Conservation (phyloP, 2,329 filamentous ascomycete genomes). For the Monilinia vaccinii-corymbosi region DNA sequence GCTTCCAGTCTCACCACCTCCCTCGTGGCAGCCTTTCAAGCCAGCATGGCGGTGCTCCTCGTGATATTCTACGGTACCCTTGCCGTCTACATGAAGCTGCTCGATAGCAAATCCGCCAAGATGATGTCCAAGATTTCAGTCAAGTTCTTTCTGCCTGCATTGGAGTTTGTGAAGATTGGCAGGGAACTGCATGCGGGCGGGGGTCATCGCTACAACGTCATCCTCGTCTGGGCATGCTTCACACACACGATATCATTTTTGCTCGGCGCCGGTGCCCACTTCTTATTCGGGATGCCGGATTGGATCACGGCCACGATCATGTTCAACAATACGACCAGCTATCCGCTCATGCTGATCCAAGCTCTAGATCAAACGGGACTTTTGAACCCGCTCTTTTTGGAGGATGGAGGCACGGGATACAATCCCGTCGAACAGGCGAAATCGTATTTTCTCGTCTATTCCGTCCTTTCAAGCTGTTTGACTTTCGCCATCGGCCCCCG, state of each 20-base stretch:
- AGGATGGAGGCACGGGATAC: slow-evolving; percentile 35
- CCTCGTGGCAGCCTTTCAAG: slow-evolving; percentile 38
- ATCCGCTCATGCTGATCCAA: slow-evolving; percentile 38
- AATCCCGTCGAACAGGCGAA: slow-evolving; percentile 49
- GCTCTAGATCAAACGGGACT: slow-evolving; percentile 39
- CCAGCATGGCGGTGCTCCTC: slow-evolving; percentile 38
- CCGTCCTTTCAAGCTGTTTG: slow-evolving; percentile 52
- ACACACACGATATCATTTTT: slow-evolving; percentile 34
- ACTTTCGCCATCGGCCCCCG: slow-evolving; percentile 56
- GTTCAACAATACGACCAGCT: slow-evolving; percentile 42
- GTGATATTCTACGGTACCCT: slow-evolving; percentile 38
- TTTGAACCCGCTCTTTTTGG: slow-evolving; percentile 37
- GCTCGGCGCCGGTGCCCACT: slow-evolving; percentile 33
- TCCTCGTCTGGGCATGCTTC: slow-evolving; percentile 35
- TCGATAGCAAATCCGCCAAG: slow-evolving; percentile 32
- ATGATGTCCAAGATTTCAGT: slow-evolving; percentile 39
- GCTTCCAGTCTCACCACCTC: slow-evolving; percentile 30
- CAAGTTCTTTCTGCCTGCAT: slow-evolving; percentile 38
- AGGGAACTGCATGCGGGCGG: slow-evolving; percentile 33
- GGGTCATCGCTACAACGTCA: slow-evolving; percentile 32
- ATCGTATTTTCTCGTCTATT: slow-evolving; percentile 57
- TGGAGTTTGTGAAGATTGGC: slow-evolving; percentile 39
- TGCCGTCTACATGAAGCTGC: slow-evolving; percentile 33
- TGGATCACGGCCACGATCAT: slow-evolving; percentile 39
- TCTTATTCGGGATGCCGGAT: slow-evolving; percentile 35